A percentile compares a stretch with the other conserved stretches of the same genome.
Evolutionary conservation across 108 stramenopile species (phyloP).

Genomic region (Nannochloropsis oceanica): DNA sequence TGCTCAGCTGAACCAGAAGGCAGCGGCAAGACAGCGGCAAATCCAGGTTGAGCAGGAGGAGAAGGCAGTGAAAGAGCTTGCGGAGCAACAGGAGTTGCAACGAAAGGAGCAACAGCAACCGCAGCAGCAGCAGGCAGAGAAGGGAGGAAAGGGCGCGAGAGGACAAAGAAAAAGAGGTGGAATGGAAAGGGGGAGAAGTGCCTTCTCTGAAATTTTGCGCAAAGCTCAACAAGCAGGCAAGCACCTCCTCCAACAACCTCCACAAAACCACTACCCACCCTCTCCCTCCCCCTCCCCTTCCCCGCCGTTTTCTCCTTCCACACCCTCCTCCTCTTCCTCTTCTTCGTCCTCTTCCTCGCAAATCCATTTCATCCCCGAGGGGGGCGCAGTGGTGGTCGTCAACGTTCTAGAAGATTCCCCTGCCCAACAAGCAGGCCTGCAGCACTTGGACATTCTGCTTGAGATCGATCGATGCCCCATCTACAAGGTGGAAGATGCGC

Average conservation of each 20-base stretch:
- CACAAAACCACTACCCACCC: neutral
- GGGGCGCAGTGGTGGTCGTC: neutral
- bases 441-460: neutral
- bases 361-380: neutral
- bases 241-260: neutral
- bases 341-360: neutral
- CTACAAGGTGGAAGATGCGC: neutral
- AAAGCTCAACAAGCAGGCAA: neutral
- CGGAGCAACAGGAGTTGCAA: neutral
- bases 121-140: neutral
- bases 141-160: neutral
- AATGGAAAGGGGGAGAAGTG: neutral
- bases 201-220: neutral
- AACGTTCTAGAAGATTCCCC: neutral
- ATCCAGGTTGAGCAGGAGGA: neutral
- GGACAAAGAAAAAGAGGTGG: neutral
- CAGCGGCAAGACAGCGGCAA: neutral
- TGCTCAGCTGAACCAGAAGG: slow-evolving; percentile 25
- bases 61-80: neutral
- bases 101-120: neutral
- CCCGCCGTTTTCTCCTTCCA: neutral
- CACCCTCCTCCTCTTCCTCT: neutral
- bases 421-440: neutral
- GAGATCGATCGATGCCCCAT: neutral
- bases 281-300: neutral